Evolutionary conservation across 2,329 filamentous ascomycete species (phyloP), one percentile per base, ranked within the genome.

Genomic region (Chalaropsis ovoidea): DNA sequence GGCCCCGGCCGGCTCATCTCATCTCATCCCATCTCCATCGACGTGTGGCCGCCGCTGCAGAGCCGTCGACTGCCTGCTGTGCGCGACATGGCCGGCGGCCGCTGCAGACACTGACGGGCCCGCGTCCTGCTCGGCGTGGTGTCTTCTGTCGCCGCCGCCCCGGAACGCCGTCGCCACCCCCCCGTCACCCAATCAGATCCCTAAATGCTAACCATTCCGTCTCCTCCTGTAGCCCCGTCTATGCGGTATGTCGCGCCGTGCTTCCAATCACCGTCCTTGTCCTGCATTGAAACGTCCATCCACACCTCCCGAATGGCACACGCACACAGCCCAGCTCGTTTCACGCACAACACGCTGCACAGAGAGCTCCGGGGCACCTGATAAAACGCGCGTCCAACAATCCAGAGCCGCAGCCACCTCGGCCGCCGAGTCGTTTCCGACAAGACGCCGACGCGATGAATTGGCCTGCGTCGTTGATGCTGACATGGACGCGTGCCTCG

Each of bases 211-310:
- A 67, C 31, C 24, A 24, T 7, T 7, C 39, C 31, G 27, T 45
- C 6, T 11, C 52, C 13, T 27, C 13, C 52, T 75, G 69, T 73
- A 99, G 93, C 82, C 93, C 93, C 80, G 93, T 95, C 75, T 99
- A 97, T 82, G 90, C 94, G 84, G 94, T 97, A 86, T 90, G 93
- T 96, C 74, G 70, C 72, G 70, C 69, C 63, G 70, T 68, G 69
- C 69, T 69, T 70, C 41, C 13, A 13, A 47, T n/a, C 15, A 47
- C 43, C 43, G 35, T 39, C 35, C 35, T 10, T 39, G 4, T 39
- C 35, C 35, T 39, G 8, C 35, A 39, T 39, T 39, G 35, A 10
- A 7, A 39, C 8, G 1, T 6, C 24, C 49, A n/a, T 63, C 43
- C 24, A 15, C 61, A 15, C n/a, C 39, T 15, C 7, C 15, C 43